Evolutionary conservation across 1,139 yeast genomes (phyloP).

Genomic region (Kodamaea anthophila): DNA sequence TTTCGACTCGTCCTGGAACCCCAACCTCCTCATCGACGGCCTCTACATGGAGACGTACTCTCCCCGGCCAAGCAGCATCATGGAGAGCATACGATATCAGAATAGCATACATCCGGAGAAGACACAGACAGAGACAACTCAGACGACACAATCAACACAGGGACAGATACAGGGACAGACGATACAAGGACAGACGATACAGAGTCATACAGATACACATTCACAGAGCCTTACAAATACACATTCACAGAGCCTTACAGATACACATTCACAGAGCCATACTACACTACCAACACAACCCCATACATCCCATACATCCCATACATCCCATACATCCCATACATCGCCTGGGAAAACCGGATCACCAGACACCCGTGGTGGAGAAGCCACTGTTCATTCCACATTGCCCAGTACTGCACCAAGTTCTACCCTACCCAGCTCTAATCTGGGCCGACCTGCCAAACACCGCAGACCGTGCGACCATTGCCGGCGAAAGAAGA

Average conservation of each 20-base stretch:
- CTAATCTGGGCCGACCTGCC: constrained; percentile 6
- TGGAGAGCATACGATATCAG: constrained; percentile 31
- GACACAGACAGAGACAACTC: constrained; percentile 6
- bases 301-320: neutral
- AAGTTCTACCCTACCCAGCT: constrained; percentile 2
- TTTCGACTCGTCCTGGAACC: constrained; percentile 39
- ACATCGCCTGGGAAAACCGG: too few relatives aligned
- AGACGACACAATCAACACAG: neutral
- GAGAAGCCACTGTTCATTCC: neutral
- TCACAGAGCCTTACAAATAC: too few relatives aligned
- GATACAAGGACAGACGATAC: too few relatives aligned
- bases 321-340: too few relatives aligned
- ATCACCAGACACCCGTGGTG: too few relatives aligned
- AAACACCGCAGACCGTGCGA: constrained; percentile 53
- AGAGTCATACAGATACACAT: neutral
- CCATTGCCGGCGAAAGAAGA: constrained; percentile 61
- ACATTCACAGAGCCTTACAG: too few relatives aligned
- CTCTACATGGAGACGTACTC: constrained; percentile 21
- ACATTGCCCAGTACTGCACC: neutral
- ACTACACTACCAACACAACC: neutral
- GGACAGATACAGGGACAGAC: neutral
- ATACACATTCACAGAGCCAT: too few relatives aligned
- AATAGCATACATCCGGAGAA: constrained; percentile 20
- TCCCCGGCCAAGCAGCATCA: constrained; percentile 17
- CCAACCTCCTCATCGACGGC: constrained; percentile 32